Base-by-base conservation (phyloP, 129 eudicot genomes). In the Escallonia rubra region DNA sequence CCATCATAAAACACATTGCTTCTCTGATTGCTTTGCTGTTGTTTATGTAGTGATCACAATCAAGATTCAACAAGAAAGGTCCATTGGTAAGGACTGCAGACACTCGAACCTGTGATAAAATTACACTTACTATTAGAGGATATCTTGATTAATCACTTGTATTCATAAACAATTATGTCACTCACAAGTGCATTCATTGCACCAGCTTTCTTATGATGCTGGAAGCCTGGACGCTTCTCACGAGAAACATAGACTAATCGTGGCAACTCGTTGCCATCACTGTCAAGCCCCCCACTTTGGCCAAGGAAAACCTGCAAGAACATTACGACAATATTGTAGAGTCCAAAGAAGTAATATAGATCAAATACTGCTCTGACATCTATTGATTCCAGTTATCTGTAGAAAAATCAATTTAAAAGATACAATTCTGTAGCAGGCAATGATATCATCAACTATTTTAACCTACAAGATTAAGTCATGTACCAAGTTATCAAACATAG, bases 21-120 rank as follows among this genome's bases (percentile, higher is more conserved):
- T 94, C 99, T 53, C 99, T 84, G 72, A 94, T 57, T 1, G 99
- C 99, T 80, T 94, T 94, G 83, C 99, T 94, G 69, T 90, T 94
- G 80, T 94, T 94, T 63, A 94, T 87, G 90, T 94, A 94, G 51
- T 94, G 99, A 89, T 94, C 99, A 87, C 99, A 94, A 83, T 94
- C 99, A 70, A 94, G 99, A 90, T 94, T 94, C 80, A 94, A 86
- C 83, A 94, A 71, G 79, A 94, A 94, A 49, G 99, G 99, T 46
- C 99, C 99, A 75, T 94, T 94, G 8, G 99, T 94, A 66, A 94
- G 97, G 73, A 94, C 99, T 65, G 99, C 99, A 59, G 99, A 90
- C 48, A 94, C 97, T 63, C 99, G 99, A 61, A 94, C 99, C 99
- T 94, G 81, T 76, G 80, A 72, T 53, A 57, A 72, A 16, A 46